A percentile compares a stretch with the other conserved stretches of the same genome.
Evolutionary conservation across 2,329 filamentous ascomycete genomes (phyloP).

Genomic region (Tolypocladium inflatum): DNA sequence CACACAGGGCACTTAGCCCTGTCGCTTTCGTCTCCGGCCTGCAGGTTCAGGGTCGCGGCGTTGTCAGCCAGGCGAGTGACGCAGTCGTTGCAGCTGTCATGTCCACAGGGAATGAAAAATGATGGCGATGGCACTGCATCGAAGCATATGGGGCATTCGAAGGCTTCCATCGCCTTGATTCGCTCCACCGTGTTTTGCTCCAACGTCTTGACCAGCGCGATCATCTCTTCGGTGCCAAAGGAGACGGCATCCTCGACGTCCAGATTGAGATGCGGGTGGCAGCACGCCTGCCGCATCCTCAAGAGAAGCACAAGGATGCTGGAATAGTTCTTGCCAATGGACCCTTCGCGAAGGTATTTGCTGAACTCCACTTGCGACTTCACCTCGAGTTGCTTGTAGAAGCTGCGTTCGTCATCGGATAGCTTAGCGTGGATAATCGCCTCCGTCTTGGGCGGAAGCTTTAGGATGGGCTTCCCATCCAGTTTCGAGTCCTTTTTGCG

Average conservation of each 20-base stretch:
- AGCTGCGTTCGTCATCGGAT: conserved; percentile 61
- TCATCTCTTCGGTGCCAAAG: conserved; percentile 33
- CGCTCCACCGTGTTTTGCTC: conserved; percentile 52
- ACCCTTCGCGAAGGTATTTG: conserved; percentile 60
- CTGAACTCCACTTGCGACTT: conserved; percentile 64
- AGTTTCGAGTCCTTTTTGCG: conserved; percentile 72
- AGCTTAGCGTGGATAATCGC: conserved; percentile 68
- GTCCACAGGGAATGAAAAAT: conserved; percentile 77
- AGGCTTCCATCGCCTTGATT: conserved; percentile 47
- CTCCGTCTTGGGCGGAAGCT: conserved; percentile 66
- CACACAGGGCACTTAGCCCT: conserved; percentile 67
- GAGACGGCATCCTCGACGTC: conserved; percentile 26
- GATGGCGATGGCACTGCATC: conserved; percentile 65
- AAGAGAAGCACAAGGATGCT: conserved; percentile 74
- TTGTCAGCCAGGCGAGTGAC: conserved; percentile 59
- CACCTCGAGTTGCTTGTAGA: conserved; percentile 66
- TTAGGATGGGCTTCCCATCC: conserved; percentile 72
- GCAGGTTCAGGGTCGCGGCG: conserved; percentile 41
- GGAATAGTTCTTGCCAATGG: conserved; percentile 61
- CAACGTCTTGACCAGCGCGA: conserved; percentile 54
- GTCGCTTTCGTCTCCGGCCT: conserved; percentile 47
- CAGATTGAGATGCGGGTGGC: conserved; percentile 20
- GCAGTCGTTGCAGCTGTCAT: conserved; percentile 70
- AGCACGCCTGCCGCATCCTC: conserved; percentile 66
- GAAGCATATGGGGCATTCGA: conserved; percentile 77